Percentiles rank a stretch among this genome's conserved stretches.
phyloP scores from a whole-genome alignment of 2,329 filamentous ascomycete genomes.

The Trichoderma afroharzianum region DNA sequence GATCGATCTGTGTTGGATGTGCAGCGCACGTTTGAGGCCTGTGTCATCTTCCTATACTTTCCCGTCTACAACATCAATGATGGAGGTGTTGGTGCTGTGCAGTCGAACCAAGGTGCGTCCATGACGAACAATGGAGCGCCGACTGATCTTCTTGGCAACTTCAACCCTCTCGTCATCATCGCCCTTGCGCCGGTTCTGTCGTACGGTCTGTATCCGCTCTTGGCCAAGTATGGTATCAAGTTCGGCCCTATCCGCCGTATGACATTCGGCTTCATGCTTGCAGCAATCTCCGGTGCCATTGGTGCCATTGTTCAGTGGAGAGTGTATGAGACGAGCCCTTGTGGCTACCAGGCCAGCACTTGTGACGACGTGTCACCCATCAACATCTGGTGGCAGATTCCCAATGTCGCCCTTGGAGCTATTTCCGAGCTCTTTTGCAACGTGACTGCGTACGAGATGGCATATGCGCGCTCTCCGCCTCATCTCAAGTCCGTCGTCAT shows the following conservation, averaged over 20 bases:
- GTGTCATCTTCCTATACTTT: conserved; percentile 17
- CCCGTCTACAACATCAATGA: conserved; percentile 18
- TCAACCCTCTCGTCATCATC: conserved; percentile 18
- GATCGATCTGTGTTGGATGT: conserved; percentile 15
- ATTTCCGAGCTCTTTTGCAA: conserved; percentile 17
- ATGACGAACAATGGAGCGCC: conserved; percentile 20
- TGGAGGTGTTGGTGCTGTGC: conserved; percentile 14
- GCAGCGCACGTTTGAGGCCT: conserved; percentile 13
- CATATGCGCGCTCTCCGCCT: conserved; percentile 14
- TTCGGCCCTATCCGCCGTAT: conserved; percentile 17
- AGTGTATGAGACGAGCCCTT: conserved; percentile 15
- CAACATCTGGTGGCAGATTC: conserved; percentile 19
- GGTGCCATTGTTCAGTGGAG: conserved; percentile 17
- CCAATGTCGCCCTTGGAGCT: conserved; percentile 15
- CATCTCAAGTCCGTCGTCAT: conserved; percentile 17
- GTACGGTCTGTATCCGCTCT: conserved; percentile 12
- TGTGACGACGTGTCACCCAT: conserved; percentile 16
- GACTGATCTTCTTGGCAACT: conserved; percentile 17
- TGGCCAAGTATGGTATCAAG: conserved; percentile 11
- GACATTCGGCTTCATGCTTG: conserved; percentile 16
- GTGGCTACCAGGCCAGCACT: conserved; percentile 16
- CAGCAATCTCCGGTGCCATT: conserved; percentile 11
- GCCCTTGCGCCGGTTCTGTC: conserved; percentile 12
- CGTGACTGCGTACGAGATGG: conserved; percentile 16
- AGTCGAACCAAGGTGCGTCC: conserved; percentile 17